Evolutionary conservation across 106 monocot species (phyloP).

Genomic region (Iris macrosiphon): DNA sequence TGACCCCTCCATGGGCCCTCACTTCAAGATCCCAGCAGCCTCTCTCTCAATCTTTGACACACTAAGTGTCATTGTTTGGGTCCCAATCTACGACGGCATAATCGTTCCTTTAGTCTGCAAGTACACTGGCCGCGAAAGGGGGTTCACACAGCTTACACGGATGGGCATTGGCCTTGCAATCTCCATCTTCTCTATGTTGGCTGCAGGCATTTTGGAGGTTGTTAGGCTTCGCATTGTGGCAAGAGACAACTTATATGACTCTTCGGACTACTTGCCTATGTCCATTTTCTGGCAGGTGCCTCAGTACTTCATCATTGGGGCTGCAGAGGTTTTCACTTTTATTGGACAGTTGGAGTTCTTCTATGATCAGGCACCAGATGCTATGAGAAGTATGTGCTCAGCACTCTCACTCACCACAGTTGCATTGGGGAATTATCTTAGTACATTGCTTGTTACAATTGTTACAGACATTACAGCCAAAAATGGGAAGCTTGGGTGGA

Average conservation of each 20-base stretch:
- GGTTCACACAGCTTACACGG: constrained; percentile 43
- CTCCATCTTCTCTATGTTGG: constrained; percentile 36
- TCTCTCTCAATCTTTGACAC: constrained; percentile 36
- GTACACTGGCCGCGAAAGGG: constrained; percentile 28
- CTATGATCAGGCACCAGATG: constrained; percentile 56
- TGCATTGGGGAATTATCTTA: constrained; percentile 24
- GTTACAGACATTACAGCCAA: constrained; percentile 17
- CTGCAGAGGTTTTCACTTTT: constrained; percentile 33
- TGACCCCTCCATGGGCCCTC: constrained; percentile 30
- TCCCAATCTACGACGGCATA: constrained; percentile 31
- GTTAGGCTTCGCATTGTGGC: constrained; percentile 18
- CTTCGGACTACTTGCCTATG: constrained; percentile 20
- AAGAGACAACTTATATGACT: constrained; percentile 17
- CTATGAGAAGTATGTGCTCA: constrained; percentile 44
- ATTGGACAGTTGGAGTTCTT: constrained; percentile 44
- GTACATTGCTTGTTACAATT: constrained; percentile 23
- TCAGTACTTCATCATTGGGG: constrained; percentile 37
- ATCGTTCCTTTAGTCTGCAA: constrained; percentile 21
- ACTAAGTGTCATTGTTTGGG: constrained; percentile 31
- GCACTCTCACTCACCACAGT: constrained; percentile 22
- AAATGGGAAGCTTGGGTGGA: constrained; percentile 31
- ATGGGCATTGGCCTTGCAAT: constrained; percentile 41
- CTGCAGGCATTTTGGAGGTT: constrained; percentile 30
- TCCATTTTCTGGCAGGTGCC: constrained; percentile 47
- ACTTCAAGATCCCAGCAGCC: constrained; percentile 24